Evolutionary conservation across 352 stramenopile genomes (phyloP).

Genomic region (Plasmopara muralis): DNA sequence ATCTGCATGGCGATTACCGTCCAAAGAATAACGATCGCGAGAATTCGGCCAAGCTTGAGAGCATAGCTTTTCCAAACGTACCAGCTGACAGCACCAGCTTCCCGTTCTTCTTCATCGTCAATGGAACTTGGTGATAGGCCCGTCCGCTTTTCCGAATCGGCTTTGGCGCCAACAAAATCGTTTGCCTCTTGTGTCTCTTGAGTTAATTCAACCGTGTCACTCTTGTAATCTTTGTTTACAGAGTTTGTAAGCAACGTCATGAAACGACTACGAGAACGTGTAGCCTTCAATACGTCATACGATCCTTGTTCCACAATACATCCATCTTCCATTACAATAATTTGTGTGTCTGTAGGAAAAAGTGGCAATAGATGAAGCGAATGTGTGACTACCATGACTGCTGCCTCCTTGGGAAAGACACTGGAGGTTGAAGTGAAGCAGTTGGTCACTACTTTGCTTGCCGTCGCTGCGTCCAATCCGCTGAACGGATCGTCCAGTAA

Average conservation of each 20-base stretch:
- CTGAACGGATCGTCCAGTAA: conserved; percentile 88
- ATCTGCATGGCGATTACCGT: conserved; percentile 66
- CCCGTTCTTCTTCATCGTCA: conserved; percentile 53
- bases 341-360: conserved; percentile 30
- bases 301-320: conserved; percentile 38
- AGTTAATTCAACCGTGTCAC: not conserved
- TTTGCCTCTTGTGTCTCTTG: not conserved
- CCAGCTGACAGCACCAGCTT: conserved; percentile 42
- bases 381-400: conserved; percentile 76
- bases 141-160: conserved; percentile 4
- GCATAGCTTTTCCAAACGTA: conserved; percentile 64
- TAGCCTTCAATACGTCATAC: conserved; percentile 21
- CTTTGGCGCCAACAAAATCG: not conserved
- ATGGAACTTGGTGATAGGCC: not conserved
- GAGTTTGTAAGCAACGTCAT: conserved; percentile 20
- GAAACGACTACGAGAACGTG: conserved; percentile 21
- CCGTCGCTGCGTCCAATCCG: conserved; percentile 64
- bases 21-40: conserved; percentile 46
- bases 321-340: conserved; percentile 60
- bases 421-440: conserved; percentile 35
- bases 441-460: conserved; percentile 37
- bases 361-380: conserved; percentile 56
- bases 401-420: conserved; percentile 41
- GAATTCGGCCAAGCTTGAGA: conserved; percentile 34
- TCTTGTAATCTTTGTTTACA: not conserved